Base-by-base conservation (phyloP, 2,329 filamentous ascomycete genomes). In the Colletotrichum sp. region DNA sequence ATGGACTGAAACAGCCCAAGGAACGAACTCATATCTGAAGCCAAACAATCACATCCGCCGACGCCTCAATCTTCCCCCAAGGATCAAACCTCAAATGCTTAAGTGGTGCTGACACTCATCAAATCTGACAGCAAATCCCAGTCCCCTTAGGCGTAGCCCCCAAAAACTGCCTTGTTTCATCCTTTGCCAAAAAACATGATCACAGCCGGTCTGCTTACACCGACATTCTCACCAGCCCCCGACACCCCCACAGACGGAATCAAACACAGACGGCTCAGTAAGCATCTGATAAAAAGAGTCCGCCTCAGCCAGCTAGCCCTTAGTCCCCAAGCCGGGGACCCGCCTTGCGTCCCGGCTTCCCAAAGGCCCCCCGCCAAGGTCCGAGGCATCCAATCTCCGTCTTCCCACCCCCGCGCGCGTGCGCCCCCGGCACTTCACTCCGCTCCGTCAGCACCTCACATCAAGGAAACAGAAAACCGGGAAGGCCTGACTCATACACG, bases 361-460 rank as follows among this genome's bases (percentile, higher is more conserved):
- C 3, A 21, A 52, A 21, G 10, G 13, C 44, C 44, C 44, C 9
- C 9, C 44, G 44, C 44, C 44, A 52, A 52, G 44, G 44, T 52
- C 44, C 44, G 44, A 52, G 3, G 44, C 12, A 13, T 21, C 44
- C 44, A 52, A 52, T 52, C 44, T 52, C 44, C 44, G 10, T 21
- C 44, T 49, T 49, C 39, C 9, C 39, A 49, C 18, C n/a, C 44
- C 10, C n/a, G 44, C 44, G n/a, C n/a, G 44, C 10, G 44, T 21
- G 4, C 44, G 44, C 44, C 44, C 44, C 44, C 44, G 44, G 44
- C 44, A 52, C 44, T 52, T 52, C n/a, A 1, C n/a, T 52, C n/a
- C 44, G 44, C n/a, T 52, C 44, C 44, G 44, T 52, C 44, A 52
- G 44, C 44, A 52, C n/a, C 44, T 21, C 44, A 52, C n/a, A 52